Evolutionary conservation across 2,329 filamentous ascomycete species (phyloP).

Genomic region (Alternaria tenuissima): DNA sequence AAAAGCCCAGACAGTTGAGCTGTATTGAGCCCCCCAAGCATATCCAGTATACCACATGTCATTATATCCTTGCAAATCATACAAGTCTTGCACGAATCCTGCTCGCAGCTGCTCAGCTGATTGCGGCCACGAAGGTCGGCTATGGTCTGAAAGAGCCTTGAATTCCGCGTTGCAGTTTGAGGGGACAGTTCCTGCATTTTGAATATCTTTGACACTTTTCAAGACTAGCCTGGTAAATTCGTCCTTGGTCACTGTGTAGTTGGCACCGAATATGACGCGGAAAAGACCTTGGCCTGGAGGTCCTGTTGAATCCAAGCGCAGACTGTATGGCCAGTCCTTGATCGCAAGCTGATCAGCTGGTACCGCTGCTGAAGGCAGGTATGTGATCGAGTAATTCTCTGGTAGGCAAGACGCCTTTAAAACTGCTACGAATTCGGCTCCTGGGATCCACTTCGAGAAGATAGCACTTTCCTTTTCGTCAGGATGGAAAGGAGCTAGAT

Average conservation of each 20-base stretch:
- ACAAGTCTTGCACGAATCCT: constrained; percentile 33
- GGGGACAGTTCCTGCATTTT: constrained; percentile 16
- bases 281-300: constrained; percentile 22
- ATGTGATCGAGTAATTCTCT: constrained; percentile 26
- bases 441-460: constrained; percentile 17
- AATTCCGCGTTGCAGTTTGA: constrained; percentile 19
- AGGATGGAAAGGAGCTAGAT: constrained; percentile 20
- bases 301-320: constrained; percentile 31
- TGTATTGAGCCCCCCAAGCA: constrained; percentile 28
- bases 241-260: constrained; percentile 15
- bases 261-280: constrained; percentile 26
- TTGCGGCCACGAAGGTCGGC: constrained; percentile 20
- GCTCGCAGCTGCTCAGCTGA: constrained; percentile 14
- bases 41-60: constrained; percentile 32
- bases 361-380: constrained; percentile 11
- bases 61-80: constrained; percentile 29
- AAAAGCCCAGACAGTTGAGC: constrained; percentile 32
- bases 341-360: constrained; percentile 25
- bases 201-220: constrained; percentile 11
- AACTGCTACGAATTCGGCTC: constrained; percentile 24
- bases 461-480: constrained; percentile 23
- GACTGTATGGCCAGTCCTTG: constrained; percentile 25
- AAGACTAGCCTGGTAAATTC: constrained; percentile 14
- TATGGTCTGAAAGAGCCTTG: constrained; percentile 26
- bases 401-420: constrained; percentile 29